A percentile compares a stretch with the other conserved stretches of the same genome.
These are phyloP conservation scores for Solioccasus polychromus DNA, from an alignment of 768 basidiomycete genomes.

Conservation along the genomic window DNA sequence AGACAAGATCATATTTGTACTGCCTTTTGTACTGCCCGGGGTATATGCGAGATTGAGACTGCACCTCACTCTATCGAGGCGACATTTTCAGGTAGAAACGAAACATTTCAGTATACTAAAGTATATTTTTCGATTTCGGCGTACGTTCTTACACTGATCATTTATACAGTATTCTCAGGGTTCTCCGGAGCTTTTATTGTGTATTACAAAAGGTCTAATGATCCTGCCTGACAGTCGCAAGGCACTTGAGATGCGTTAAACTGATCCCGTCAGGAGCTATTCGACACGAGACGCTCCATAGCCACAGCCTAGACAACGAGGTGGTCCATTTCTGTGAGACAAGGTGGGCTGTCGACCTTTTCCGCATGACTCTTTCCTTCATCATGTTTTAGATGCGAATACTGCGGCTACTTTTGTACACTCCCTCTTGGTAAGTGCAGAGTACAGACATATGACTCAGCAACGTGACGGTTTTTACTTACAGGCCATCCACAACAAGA, in stretches of 20 bases:
- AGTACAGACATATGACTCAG: accelerated
- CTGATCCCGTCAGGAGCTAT: conserved; percentile 42
- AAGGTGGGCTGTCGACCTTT: conserved; percentile 30
- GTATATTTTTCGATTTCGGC: no score
- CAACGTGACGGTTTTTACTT: not conserved
- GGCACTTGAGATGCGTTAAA: conserved; percentile 48
- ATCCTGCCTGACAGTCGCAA: conserved; percentile 37
- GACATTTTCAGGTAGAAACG: no score
- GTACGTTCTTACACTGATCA: no score
- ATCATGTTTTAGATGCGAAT: conserved; percentile 39
- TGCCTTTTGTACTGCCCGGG: no score
- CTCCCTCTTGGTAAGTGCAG: conserved; percentile 47
- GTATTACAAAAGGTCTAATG: not conserved
- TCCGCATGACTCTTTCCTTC: not conserved
- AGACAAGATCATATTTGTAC: no score
- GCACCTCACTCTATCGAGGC: no score
- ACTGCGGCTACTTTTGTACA: conserved; percentile 59
- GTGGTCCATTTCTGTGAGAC: conserved; percentile 56
- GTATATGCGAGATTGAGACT: no score
- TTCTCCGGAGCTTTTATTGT: conserved; percentile 15
- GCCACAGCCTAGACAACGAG: conserved; percentile 43
- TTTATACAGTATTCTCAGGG: conserved; percentile 51
- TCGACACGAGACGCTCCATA: conserved; percentile 46
- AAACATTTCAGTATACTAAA: no score
- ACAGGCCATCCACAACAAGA: conserved; percentile 59